Base-by-base conservation (phyloP, 495 filamentous ascomycete genomes). In the Immersiella caudata region DNA sequence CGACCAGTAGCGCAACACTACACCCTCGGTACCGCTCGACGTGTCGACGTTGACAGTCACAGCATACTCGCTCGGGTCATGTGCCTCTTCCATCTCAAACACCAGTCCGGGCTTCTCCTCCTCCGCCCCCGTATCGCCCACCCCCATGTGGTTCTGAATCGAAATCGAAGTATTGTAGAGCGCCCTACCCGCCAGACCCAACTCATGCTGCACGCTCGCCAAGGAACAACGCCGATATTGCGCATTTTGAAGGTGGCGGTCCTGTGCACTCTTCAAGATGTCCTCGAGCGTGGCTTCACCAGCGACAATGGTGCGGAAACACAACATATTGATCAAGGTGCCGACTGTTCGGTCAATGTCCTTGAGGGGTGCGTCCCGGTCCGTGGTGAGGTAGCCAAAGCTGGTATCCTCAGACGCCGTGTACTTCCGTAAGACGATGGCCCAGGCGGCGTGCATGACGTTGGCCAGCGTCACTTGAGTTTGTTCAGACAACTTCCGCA, bases 121-220 rank as follows among this genome's bases (percentile, higher is more conserved):
- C 50, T 22, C 60, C 2, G 40, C 61, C 26, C 22, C 62, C 50
- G 29, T 50, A 0, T 60, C 64, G 1, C 12, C 58, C 12, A 9
- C 9, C 24, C 29, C 66, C n/a, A 24, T 20, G 52, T 72, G 67
- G 12, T 69, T 74, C 55, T 74, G 73, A 6, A 60, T 74, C 55
- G 86, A 87, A n/a, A 86, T 73, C 0, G 83, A 82, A 16, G 86
- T 87, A 68, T 88, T 87, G 76, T 86, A 87, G 1, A 88, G 73
- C 12, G 82, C 70, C 65, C 83, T 81, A 20, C 82, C 81, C 56
- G 80, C 74, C 63, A 81, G 71, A 5, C 84, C 81, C 61, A 87
- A 77, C 46, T 84, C 81, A 64, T 87, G 85, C 68, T 88, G 86
- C 18, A 87, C 80, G 33, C 79, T 77, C 2, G 85, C 84, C 22